These are phyloP conservation scores for Aspergillus glaucus DNA, from an alignment of 2,329 filamentous ascomycete genomes.

Conservation along the genomic window DNA sequence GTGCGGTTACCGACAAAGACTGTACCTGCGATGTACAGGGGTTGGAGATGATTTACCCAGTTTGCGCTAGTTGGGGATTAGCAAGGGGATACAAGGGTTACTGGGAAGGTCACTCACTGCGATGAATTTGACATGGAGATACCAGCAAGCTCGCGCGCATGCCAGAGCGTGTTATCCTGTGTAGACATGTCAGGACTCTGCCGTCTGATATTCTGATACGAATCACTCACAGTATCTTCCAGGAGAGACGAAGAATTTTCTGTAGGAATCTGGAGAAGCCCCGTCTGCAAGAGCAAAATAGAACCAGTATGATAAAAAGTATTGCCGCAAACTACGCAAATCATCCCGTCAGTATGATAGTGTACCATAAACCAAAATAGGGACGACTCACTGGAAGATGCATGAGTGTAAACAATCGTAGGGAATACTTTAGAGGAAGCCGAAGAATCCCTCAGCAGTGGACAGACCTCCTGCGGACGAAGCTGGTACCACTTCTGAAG, in stretches of 20 bases:
- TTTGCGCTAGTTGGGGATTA: slow-evolving; percentile 6
- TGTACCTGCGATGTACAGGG: slow-evolving; percentile 8
- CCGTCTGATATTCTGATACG: neutral
- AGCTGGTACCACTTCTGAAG: slow-evolving; percentile 4
- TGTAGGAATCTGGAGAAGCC: neutral
- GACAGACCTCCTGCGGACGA: slow-evolving; percentile 3
- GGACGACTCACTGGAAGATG: slow-evolving; percentile 3
- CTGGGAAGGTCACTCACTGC: slow-evolving; percentile 2
- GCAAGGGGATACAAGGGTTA: neutral
- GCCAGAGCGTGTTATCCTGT: slow-evolving; percentile 4
- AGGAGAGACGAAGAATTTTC: neutral
- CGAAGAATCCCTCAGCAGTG: slow-evolving; percentile 1
- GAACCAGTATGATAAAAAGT: slow-evolving; percentile 13
- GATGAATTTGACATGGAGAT: slow-evolving; percentile 6
- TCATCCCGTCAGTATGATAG: neutral
- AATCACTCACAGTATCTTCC: neutral
- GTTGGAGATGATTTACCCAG: slow-evolving; percentile 12
- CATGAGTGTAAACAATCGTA: slow-evolving; percentile 1
- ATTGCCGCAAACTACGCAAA: slow-evolving; percentile 9
- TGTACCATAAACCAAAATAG: neutral
- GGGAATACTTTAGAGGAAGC: slow-evolving; percentile 1
- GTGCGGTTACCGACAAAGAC: slow-evolving; percentile 1
- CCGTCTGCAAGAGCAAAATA: slow-evolving; percentile 11
- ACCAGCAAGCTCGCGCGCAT: slow-evolving; percentile 5
- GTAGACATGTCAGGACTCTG: neutral